phyloP scores from a whole-genome alignment of 257 asterid genomes.

The Solanum sitiens region DNA sequence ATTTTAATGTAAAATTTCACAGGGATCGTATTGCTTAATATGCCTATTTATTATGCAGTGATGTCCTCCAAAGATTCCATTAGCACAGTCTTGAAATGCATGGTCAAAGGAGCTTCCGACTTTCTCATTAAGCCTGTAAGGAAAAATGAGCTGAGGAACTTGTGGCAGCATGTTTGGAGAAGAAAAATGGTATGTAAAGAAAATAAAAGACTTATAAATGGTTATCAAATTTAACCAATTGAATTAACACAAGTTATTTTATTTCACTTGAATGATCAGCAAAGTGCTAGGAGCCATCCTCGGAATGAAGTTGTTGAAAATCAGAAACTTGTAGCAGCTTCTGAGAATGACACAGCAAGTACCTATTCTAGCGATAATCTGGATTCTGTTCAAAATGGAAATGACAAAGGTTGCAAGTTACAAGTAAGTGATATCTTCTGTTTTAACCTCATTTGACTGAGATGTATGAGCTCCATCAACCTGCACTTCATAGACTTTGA shows the following conservation, averaged over 20 bases:
- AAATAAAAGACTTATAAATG: background rate
- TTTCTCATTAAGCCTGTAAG: slow-evolving; percentile 90
- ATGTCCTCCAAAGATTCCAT: slow-evolving; percentile 88
- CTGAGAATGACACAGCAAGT: slow-evolving; percentile 62
- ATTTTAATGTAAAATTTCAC: background rate
- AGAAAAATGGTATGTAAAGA: slow-evolving; percentile 57
- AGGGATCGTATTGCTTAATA: background rate
- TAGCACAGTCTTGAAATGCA: slow-evolving; percentile 83
- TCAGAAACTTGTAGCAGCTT: slow-evolving; percentile 57
- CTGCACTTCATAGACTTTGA: background rate
- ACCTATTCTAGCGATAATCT: slow-evolving; percentile 56
- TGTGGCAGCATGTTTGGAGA: slow-evolving; percentile 99
- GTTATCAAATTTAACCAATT: background rate
- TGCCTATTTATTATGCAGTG: slow-evolving; percentile 42
- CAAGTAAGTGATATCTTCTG: slow-evolving; percentile 45
- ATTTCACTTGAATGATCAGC: slow-evolving; percentile 33
- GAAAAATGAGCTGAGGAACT: slow-evolving; percentile 86
- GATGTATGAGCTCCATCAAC: background rate
- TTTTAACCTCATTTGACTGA: background rate
- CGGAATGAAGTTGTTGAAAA: slow-evolving; percentile 56
- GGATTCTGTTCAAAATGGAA: slow-evolving; percentile 41
- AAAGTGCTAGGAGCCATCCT: slow-evolving; percentile 34
- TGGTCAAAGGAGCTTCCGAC: slow-evolving; percentile 91
- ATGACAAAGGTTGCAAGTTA: slow-evolving; percentile 63
- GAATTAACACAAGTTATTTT: background rate